A percentile compares a stretch with the other conserved stretches of the same genome.
These are phyloP conservation scores for Entamoeba invadens DNA, from an alignment of 208 protist species.

Conservation along the genomic window DNA sequence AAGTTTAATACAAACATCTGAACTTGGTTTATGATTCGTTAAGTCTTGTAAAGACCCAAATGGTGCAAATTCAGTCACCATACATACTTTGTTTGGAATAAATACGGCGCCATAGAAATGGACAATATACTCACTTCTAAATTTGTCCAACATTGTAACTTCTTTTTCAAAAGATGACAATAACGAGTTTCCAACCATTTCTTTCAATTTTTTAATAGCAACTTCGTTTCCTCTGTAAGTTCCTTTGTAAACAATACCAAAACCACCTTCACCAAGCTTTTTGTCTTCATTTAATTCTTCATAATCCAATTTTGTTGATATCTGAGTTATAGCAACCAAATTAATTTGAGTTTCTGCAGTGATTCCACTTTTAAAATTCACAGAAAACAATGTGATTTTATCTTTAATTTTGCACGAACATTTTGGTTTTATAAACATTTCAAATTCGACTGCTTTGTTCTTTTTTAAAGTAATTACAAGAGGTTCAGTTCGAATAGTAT, in stretches of 20 bases:
- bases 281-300: not conserved
- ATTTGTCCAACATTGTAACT: constrained; percentile 23
- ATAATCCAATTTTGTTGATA: not conserved
- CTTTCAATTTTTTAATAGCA: not conserved
- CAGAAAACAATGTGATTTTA: not conserved
- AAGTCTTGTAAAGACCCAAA: constrained; percentile 7
- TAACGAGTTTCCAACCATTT: no score
- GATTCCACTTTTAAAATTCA: not conserved
- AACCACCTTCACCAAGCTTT: not conserved
- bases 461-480: not conserved
- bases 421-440: not conserved
- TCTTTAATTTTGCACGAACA: not conserved
- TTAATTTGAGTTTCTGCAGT: not conserved
- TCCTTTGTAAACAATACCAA: not conserved
- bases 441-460: not conserved
- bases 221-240: not conserved
- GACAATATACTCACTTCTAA: constrained; percentile 41
- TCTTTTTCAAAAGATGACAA: constrained; percentile 33
- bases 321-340: not conserved
- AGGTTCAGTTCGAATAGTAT: not conserved
- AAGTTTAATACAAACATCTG: not conserved
- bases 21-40: not conserved
- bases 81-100: constrained; percentile 27
- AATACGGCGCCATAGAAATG: constrained; percentile 45
- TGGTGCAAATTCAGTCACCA: constrained; percentile 40